Evolutionary conservation across 2,329 filamentous ascomycete genomes (phyloP).

Genomic region (Pseudopyricularia javanii): DNA sequence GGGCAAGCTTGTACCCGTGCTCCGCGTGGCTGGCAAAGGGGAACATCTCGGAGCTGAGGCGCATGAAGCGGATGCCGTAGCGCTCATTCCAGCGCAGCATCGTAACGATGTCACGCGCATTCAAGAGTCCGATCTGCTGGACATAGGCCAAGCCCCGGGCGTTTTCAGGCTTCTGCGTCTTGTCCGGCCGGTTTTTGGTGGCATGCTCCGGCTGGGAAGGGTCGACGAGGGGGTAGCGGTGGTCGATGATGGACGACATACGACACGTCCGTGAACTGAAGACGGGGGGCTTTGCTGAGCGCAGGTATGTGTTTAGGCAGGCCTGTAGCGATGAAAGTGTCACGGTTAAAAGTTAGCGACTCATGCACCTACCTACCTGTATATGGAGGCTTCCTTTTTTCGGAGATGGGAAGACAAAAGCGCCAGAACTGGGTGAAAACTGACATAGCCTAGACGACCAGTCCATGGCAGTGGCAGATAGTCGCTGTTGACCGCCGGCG

Average conservation of each 20-base stretch:
- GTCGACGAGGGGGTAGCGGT: constrained; percentile 69
- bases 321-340: constrained; percentile 35
- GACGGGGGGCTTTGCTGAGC: constrained; percentile 67
- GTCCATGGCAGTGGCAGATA: constrained; percentile 83
- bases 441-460: constrained; percentile 77
- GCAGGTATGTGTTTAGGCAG: constrained; percentile 85
- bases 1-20: constrained; percentile 73
- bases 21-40: constrained; percentile 84
- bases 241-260: constrained; percentile 80
- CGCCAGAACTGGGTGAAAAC: constrained; percentile 19
- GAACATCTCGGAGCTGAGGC: constrained; percentile 92
- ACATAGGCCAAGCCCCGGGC: constrained; percentile 61
- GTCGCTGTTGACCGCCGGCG: constrained; percentile 70
- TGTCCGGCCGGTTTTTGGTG: constrained; percentile 79
- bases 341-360: too few species aligned
- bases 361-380: too few species aligned
- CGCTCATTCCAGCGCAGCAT: constrained; percentile 87
- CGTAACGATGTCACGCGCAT: constrained; percentile 71
- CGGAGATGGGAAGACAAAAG: too few species aligned
- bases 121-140: constrained; percentile 65
- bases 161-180: constrained; percentile 51
- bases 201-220: constrained; percentile 66
- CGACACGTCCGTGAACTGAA: constrained; percentile 88
- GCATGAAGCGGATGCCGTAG: constrained; percentile 85
- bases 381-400: too few species aligned